A percentile compares a stretch with the other conserved stretches of the same genome.
Evolutionary conservation across 495 filamentous ascomycete species (phyloP).

Genomic region (Hyaloscypha variabilis): DNA sequence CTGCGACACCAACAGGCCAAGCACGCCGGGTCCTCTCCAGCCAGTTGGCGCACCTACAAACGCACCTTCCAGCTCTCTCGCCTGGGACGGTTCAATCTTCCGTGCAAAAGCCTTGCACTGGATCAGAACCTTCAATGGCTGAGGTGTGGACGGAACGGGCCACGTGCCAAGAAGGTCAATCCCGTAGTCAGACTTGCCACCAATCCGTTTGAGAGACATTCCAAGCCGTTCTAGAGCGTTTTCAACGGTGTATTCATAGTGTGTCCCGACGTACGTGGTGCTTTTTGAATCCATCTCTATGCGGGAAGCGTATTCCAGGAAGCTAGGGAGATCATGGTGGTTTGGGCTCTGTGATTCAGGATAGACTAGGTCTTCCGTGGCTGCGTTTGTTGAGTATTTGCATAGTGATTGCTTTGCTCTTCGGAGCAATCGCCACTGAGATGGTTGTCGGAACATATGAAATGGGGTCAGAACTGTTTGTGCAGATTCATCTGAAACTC

Average conservation of each 20-base stretch:
- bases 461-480: constrained; percentile 7
- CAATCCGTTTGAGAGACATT: constrained; percentile 71
- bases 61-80: constrained; percentile 86
- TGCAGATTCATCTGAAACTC: neutral
- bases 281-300: constrained; percentile 50
- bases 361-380: constrained; percentile 37
- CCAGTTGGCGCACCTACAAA: constrained; percentile 69
- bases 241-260: constrained; percentile 73
- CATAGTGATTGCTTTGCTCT: constrained; percentile 20
- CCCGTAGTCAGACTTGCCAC: constrained; percentile 74
- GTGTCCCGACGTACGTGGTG: constrained; percentile 65
- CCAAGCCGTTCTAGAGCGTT: constrained; percentile 60
- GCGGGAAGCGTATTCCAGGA: constrained; percentile 69
- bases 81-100: constrained; percentile 61
- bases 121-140: constrained; percentile 64
- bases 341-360: constrained; percentile 47
- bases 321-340: constrained; percentile 71
- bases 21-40: constrained; percentile 60
- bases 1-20: constrained; percentile 64
- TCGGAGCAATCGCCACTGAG: constrained; percentile 12
- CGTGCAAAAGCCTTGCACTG: constrained; percentile 77
- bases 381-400: constrained; percentile 35
- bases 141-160: constrained; percentile 55
- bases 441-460: constrained; percentile 18
- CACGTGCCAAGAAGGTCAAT: constrained; percentile 87